Evolutionary conservation across 148 eudicot species (phyloP).

Genomic region (Diospyros kaki): DNA sequence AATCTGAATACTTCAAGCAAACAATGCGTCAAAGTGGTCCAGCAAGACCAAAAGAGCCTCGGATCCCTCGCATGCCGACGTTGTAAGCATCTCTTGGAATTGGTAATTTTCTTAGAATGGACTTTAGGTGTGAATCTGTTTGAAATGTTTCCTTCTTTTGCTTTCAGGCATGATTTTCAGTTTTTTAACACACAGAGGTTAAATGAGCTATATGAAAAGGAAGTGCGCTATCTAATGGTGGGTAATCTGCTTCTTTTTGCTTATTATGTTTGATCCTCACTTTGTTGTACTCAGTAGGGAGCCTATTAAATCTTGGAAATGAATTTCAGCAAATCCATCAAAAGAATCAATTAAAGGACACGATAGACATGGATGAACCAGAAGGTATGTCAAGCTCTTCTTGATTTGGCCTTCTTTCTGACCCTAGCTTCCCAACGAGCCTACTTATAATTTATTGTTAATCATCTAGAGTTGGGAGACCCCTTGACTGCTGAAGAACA

Average conservation of each 20-base stretch:
- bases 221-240: conserved; percentile 95
- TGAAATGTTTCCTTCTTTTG: conserved; percentile 2
- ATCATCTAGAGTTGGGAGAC: conserved; percentile 64
- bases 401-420: not conserved
- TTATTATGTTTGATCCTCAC: not conserved
- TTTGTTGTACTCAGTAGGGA: not conserved
- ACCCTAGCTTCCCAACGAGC: not conserved
- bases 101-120: conserved; percentile 1
- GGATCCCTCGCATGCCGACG: conserved; percentile 99
- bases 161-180: conserved; percentile 89
- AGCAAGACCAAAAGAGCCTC: conserved; percentile 83
- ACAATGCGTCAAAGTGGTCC: conserved; percentile 99
- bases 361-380: conserved; percentile 91
- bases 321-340: conserved; percentile 58
- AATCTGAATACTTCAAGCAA: conserved; percentile 96
- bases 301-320: too few relatives aligned
- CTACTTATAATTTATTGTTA: conserved; percentile 15
- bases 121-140: not conserved
- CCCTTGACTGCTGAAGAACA: conserved; percentile 98
- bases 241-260: conserved; percentile 19
- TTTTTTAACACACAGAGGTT: conserved; percentile 92
- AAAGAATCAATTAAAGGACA: conserved; percentile 83
- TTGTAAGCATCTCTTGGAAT: conserved; percentile 44
- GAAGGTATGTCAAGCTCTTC: conserved; percentile 50
- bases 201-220: conserved; percentile 91